These are phyloP conservation scores for Tripidium arundinaceum DNA, from an alignment of 202 grass and related monocot species.

Conservation along the genomic window DNA sequence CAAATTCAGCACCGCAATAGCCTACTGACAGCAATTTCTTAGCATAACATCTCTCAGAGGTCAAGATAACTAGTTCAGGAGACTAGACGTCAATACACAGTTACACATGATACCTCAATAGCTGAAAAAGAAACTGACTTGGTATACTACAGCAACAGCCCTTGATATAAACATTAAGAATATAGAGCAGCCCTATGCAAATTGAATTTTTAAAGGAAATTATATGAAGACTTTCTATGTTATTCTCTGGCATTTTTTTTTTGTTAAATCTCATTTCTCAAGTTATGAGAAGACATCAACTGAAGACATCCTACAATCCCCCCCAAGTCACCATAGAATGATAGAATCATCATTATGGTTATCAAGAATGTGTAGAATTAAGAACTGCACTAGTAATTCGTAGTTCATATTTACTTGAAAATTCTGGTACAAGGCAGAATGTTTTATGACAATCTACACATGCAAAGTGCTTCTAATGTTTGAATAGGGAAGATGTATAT, in stretches of 20 bases:
- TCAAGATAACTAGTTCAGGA: not conserved
- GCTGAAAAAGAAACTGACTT: not conserved
- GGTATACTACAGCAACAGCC: not conserved
- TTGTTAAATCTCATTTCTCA: not conserved
- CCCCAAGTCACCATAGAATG: not conserved
- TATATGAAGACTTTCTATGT: not conserved
- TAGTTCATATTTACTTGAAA: conserved; percentile 2
- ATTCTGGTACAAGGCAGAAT: not conserved
- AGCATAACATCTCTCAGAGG: not conserved
- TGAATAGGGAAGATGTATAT: not conserved
- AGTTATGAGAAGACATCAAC: not conserved
- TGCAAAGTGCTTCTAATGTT: not conserved
- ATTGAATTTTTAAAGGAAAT: not conserved
- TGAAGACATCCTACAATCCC: not conserved
- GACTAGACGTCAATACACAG: not conserved
- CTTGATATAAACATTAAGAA: not conserved
- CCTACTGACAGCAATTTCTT: not conserved
- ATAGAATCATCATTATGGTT: not conserved
- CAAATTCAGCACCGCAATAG: not conserved
- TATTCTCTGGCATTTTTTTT: not conserved
- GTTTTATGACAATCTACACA: not conserved
- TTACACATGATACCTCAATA: not conserved
- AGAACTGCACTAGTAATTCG: not conserved
- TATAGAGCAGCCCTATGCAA: not conserved
- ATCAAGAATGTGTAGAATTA: not conserved